A percentile compares a stretch with the other conserved stretches of the same genome.
These are phyloP conservation scores for Candida gigantensis DNA, from an alignment of 1,139 yeast species.

Conservation along the genomic window DNA sequence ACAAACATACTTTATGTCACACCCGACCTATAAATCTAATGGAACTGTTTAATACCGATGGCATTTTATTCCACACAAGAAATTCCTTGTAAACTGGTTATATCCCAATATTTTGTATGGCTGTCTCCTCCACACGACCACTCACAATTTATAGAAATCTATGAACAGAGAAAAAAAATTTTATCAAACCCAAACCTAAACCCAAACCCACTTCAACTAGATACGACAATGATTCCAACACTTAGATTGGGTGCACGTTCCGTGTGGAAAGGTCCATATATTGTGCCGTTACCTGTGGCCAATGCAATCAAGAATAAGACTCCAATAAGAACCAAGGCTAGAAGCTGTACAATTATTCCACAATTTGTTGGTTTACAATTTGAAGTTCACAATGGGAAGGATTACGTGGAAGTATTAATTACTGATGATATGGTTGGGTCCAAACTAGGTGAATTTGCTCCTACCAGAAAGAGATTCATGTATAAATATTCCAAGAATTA, in stretches of 20 bases:
- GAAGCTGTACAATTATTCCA: constrained; percentile 91
- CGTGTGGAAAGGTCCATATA: constrained; percentile 92
- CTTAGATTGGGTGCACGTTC: constrained; percentile 57
- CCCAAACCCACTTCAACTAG: neutral
- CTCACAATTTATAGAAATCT: too few relatives aligned
- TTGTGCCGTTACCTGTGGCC: constrained; percentile 88
- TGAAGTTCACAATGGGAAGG: constrained; percentile 95
- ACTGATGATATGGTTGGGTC: constrained; percentile 98
- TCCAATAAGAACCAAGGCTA: constrained; percentile 91
- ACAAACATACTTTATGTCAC: too few relatives aligned
- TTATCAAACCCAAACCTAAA: neutral
- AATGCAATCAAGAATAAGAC: constrained; percentile 79
- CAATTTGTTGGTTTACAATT: constrained; percentile 92
- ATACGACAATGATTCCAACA: constrained; percentile 59
- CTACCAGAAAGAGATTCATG: constrained; percentile 83
- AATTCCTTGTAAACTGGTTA: neutral
- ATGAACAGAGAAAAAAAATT: constrained; percentile 2
- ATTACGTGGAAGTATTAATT: constrained; percentile 83
- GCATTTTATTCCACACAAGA: too few relatives aligned
- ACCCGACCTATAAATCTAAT: too few relatives aligned
- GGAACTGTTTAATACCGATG: too few relatives aligned
- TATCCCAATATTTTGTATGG: too few relatives aligned
- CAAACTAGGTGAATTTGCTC: constrained; percentile 92
- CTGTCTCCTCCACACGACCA: too few relatives aligned
- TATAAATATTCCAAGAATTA: constrained; percentile 73